Conservation (phyloP, 495 filamentous ascomycete species). For the Aspergillus leporis region DNA sequence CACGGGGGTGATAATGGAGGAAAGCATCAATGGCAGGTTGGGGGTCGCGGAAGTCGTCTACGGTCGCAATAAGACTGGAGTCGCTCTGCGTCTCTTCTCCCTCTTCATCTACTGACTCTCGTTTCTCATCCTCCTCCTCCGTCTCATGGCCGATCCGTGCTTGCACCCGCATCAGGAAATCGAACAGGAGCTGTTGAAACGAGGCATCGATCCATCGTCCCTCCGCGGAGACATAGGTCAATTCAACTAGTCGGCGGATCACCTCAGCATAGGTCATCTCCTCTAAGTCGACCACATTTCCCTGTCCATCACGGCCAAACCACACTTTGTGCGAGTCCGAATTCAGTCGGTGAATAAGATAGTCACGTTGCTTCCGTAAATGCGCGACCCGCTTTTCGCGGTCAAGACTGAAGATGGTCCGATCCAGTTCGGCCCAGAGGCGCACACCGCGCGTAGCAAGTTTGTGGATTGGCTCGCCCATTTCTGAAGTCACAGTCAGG, state of each 20-base stretch:
- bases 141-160: neutral
- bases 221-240: constrained; percentile 37
- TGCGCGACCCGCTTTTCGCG: constrained; percentile 24
- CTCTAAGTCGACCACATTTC: constrained; percentile 30
- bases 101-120: no score
- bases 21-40: no score
- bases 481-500: constrained; percentile 42
- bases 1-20: neutral
- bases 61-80: no score
- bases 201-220: constrained; percentile 39
- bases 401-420: constrained; percentile 34
- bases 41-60: no score
- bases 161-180: neutral
- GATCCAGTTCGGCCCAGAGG: constrained; percentile 43
- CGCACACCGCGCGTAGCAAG: constrained; percentile 39
- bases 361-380: constrained; percentile 23
- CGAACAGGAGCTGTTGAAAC: neutral
- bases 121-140: neutral
- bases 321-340: constrained; percentile 39
- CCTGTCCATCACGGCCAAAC: constrained; percentile 34
- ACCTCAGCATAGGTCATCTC: constrained; percentile 44
- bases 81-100: no score
- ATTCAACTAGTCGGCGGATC: constrained; percentile 26
- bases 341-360: constrained; percentile 36
- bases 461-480: constrained; percentile 48